Conservation (phyloP, 2,329 filamentous ascomycete species). For the Claviceps lovelessii region DNA sequence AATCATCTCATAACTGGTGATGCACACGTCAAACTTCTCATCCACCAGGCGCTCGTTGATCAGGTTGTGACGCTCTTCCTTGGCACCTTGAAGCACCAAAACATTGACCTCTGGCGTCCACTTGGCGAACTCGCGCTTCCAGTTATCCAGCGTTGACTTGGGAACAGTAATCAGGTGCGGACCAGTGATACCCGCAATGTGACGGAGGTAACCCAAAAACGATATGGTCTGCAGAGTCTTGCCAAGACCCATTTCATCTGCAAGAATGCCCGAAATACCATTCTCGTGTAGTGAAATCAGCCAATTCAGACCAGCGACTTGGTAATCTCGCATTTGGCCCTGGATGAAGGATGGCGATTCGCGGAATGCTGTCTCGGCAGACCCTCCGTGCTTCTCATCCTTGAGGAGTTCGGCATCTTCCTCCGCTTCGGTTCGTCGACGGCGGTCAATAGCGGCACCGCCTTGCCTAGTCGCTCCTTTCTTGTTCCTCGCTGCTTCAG, state of each 20-base stretch:
- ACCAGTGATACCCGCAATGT: conserved; percentile 76
- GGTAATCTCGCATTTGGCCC: conserved; percentile 89
- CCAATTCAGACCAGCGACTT: conserved; percentile 92
- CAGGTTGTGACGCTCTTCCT: conserved; percentile 76
- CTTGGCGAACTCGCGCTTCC: conserved; percentile 82
- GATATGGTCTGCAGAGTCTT: conserved; percentile 97
- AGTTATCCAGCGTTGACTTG: conserved; percentile 96
- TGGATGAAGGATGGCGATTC: conserved; percentile 87
- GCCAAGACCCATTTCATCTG: conserved; percentile 96
- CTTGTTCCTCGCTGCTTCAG: conserved; percentile 54
- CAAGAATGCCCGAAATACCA: conserved; percentile 92
- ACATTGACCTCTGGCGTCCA: conserved; percentile 97
- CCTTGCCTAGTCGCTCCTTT: conserved; percentile 69
- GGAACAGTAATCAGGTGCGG: conserved; percentile 87
- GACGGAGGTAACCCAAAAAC: conserved; percentile 86
- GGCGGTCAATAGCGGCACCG: conserved; percentile 63
- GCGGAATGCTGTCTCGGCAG: conserved; percentile 79
- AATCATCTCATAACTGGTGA: conserved; percentile 99
- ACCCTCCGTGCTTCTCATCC: conserved; percentile 78
- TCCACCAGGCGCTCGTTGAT: conserved; percentile 87
- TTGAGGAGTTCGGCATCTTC: conserved; percentile 81
- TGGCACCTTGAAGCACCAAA: conserved; percentile 82
- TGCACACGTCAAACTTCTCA: conserved; percentile 93
- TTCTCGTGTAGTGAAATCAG: conserved; percentile 95
- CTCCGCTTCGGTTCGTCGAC: conserved; percentile 87